phyloP scores from a whole-genome alignment of 2,329 filamentous ascomycete genomes.

The Alternaria metachromatica region DNA sequence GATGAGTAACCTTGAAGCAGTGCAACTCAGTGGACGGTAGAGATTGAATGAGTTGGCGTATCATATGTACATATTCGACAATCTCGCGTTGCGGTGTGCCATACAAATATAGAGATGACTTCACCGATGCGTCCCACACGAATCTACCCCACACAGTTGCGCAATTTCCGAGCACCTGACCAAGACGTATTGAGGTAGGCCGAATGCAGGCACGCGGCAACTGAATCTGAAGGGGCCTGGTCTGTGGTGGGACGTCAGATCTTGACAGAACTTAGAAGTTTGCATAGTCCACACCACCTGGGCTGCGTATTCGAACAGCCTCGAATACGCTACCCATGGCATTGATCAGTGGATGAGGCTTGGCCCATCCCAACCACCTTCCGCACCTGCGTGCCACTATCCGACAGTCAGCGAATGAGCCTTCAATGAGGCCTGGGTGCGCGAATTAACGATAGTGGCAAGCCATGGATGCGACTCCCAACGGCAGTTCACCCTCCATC shows the following conservation, averaged over 20 bases:
- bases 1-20: neutral
- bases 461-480: constrained; percentile 11
- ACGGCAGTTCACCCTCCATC: constrained; percentile 12
- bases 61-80: too few species aligned
- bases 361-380: constrained; percentile 6
- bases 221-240: neutral
- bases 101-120: constrained; percentile 10
- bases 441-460: constrained; percentile 22
- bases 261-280: neutral
- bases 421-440: neutral
- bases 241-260: neutral
- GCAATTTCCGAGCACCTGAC: constrained; percentile 7
- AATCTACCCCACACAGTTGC: constrained; percentile 13
- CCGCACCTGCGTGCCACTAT: neutral
- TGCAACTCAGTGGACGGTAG: too few species aligned
- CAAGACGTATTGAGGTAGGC: constrained; percentile 4
- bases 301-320: neutral
- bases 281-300: neutral
- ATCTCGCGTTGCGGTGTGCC: neutral
- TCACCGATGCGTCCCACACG: constrained; percentile 5
- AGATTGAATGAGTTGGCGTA: too few species aligned
- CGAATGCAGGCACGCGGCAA: constrained; percentile 7
- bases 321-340: too few species aligned
- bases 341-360: too few species aligned
- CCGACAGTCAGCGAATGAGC: constrained; percentile 14